Base-by-base conservation (phyloP, 2,329 filamentous ascomycete genomes). In the Exophiala aquamarina region DNA sequence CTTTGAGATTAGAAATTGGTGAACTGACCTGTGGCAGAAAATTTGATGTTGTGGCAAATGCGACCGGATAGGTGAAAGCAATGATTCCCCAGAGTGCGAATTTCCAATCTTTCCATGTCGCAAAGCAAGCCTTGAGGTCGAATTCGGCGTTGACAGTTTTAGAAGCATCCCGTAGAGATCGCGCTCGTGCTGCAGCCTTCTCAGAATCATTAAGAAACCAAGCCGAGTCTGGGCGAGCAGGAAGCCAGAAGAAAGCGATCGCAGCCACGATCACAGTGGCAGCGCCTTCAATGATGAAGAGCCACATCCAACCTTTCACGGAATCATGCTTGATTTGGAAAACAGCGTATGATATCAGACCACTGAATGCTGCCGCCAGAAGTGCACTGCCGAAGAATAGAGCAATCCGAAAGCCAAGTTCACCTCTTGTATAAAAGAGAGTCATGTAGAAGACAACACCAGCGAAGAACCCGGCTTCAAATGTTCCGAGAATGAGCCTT, bases 371-470 rank as follows among this genome's bases (percentile, higher is more conserved):
- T 48, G 80, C 82, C 17, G 87, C 86, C 48, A 91, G 86, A 59
- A 85, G 86, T 19, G 79, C 83, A 0, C 85, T 86, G 0, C 86
- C 87, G 58, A 90, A 91, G 69, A 89, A 89, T 49, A 89, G 70
- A 28, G 84, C 84, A 1, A 89, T 72, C 2, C 86, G 79, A 7
- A 84, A 74, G 4, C 84, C 85, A 2, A 89, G 75, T 62, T 89
- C 86, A 26, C 80, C 81, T 44, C 86, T 77, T 13, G 83, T 78
- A 63, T 89, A 89, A 64, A 89, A 89, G 2, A 50, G 54, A 75
- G 31, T 19, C 21, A 42, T 80, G 52, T 51, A 54, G 41, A 50
- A 54, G 32, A 51, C 41, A 18, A 46, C 26, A 32, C 31, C 39
- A 18, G 21, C 21, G 17, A 19, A 37, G 35, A 37, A 37, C 4